Conservation (phyloP, 2,329 filamentous ascomycete genomes). For the Neurospora sp. region DNA sequence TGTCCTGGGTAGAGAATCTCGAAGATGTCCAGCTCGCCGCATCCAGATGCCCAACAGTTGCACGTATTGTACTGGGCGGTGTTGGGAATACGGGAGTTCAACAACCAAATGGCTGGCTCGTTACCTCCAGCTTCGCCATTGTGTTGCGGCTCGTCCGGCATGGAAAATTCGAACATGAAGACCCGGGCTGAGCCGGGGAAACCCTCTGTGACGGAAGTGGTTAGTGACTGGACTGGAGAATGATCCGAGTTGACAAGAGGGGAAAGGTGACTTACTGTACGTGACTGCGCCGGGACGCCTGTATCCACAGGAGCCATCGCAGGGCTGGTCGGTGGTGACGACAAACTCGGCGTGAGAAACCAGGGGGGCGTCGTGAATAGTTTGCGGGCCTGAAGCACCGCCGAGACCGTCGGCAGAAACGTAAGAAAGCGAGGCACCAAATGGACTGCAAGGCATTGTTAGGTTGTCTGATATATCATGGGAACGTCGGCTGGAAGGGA, state of each 20-base stretch:
- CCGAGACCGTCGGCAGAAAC: constrained; percentile 31
- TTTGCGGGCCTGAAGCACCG: constrained; percentile 28
- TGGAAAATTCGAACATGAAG: constrained; percentile 64
- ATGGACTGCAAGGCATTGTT: constrained; percentile 22
- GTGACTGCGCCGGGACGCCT: constrained; percentile 32
- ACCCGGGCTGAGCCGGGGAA: constrained; percentile 61
- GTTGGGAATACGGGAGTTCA: constrained; percentile 64
- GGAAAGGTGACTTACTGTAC: constrained; percentile 21
- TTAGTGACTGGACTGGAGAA: background rate
- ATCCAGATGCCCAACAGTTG: constrained; percentile 60
- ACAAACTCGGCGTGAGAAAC: constrained; percentile 35
- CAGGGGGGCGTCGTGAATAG: constrained; percentile 29
- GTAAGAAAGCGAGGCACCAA: constrained; percentile 37
- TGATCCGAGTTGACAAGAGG: fast-evolving
- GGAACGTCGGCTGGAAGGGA: background rate
- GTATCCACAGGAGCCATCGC: constrained; percentile 33
- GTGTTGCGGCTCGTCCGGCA: constrained; percentile 43
- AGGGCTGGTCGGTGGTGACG: constrained; percentile 35
- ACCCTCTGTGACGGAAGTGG: constrained; percentile 33
- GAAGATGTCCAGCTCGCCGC: constrained; percentile 67
- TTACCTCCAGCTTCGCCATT: constrained; percentile 33
- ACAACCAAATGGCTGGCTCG: constrained; percentile 66
- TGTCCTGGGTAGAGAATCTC: constrained; percentile 60
- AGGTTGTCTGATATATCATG: fast-evolving
- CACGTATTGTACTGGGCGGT: constrained; percentile 61